These are phyloP conservation scores for Raphanus raphanistrum DNA, from an alignment of 345 rosid species.

Conservation along the genomic window DNA sequence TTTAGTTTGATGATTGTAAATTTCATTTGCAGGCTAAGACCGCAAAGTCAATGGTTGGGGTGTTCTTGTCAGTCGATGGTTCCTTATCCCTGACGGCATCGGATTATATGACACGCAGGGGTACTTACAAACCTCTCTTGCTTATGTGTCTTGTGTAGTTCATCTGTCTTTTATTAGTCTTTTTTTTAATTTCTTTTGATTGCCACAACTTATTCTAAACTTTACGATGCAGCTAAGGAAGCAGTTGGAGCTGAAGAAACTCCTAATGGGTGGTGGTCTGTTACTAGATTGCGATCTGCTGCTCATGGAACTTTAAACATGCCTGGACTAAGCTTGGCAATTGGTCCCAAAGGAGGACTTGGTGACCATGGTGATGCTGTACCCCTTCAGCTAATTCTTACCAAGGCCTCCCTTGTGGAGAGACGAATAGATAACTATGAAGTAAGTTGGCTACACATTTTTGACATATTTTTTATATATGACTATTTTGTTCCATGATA, in stretches of 20 bases:
- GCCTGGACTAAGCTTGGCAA: slow-evolving; percentile 73
- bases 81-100: slow-evolving; percentile 61
- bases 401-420: slow-evolving; percentile 90
- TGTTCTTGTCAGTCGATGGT: slow-evolving; percentile 67
- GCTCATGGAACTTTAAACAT: slow-evolving; percentile 90
- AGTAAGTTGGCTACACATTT: slow-evolving; percentile 66
- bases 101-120: slow-evolving; percentile 79
- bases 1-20: slow-evolving; percentile 20
- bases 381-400: slow-evolving; percentile 81
- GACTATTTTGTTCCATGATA: slow-evolving; percentile 4
- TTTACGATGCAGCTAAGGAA: slow-evolving; percentile 64
- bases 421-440: slow-evolving; percentile 98
- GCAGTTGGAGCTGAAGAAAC: slow-evolving; percentile 92
- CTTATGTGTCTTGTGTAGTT: slow-evolving; percentile 8
- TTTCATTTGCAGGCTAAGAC: slow-evolving; percentile 73
- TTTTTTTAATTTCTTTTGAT: neutral
- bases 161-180: slow-evolving; percentile 10
- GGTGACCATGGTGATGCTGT: slow-evolving; percentile 98
- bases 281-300: slow-evolving; percentile 84
- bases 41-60: slow-evolving; percentile 82
- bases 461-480: neutral
- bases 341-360: slow-evolving; percentile 96
- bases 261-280: slow-evolving; percentile 91
- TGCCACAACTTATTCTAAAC: slow-evolving; percentile 6
- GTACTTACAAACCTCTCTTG: slow-evolving; percentile 41